Evolutionary conservation across 163 green algal species (phyloP).

Genomic region (Volvox carteri): DNA sequence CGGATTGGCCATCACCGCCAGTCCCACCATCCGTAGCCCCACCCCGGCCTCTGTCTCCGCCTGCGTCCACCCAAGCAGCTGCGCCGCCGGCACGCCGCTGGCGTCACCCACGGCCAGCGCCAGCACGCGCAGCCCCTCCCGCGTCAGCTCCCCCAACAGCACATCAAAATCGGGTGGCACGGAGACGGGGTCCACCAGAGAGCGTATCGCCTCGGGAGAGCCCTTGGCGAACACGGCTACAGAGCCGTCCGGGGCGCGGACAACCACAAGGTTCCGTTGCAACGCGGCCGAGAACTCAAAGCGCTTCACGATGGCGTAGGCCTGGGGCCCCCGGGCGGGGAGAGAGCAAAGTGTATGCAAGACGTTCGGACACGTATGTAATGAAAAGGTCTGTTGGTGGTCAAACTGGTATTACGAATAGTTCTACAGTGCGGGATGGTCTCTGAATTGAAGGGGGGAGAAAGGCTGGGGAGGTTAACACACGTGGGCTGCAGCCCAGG

Average conservation of each 20-base stretch:
- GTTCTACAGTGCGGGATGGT: no score
- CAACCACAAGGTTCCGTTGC: constrained; percentile 80
- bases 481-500: no score
- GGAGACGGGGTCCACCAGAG: constrained; percentile 60
- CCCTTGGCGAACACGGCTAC: constrained; percentile 73
- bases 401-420: no score
- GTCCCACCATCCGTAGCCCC: constrained; percentile 69
- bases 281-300: constrained; percentile 83
- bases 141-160: constrained; percentile 72
- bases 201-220: constrained; percentile 76
- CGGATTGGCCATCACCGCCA: constrained; percentile 82
- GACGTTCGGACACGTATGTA: no score
- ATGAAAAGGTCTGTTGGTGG: no score
- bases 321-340: constrained; percentile 5
- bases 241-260: constrained; percentile 62
- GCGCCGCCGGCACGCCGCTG: constrained; percentile 31
- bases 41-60: constrained; percentile 67
- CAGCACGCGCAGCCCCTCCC: constrained; percentile 80
- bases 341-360: background rate
- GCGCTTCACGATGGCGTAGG: constrained; percentile 70
- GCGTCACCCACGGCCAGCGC: constrained; percentile 69
- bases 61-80: constrained; percentile 52
- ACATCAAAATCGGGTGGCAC: constrained; percentile 77
- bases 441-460: no score
- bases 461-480: no score